Percentiles rank a stretch among this genome's conserved stretches.
These are phyloP conservation scores for Fusarium albosuccineum DNA, from an alignment of 2,329 filamentous ascomycete species.

Conservation along the genomic window DNA sequence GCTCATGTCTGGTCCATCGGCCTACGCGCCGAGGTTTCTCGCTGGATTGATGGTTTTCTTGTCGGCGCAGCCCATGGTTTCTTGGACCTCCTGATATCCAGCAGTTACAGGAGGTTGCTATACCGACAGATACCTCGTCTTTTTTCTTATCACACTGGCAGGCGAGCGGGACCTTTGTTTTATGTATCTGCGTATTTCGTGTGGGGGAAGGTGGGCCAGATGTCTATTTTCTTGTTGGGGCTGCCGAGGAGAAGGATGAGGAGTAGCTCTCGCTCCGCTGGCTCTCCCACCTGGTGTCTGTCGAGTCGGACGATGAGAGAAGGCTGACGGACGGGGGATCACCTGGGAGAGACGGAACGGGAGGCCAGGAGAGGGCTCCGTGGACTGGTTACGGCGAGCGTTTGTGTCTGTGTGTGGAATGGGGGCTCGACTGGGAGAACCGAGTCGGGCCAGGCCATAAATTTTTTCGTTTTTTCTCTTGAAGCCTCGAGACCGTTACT, in stretches of 20 bases:
- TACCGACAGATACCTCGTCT: slow-evolving; percentile 44
- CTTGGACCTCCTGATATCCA: slow-evolving; percentile 34
- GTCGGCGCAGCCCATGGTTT: slow-evolving; percentile 36
- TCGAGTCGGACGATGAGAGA: slow-evolving; percentile 36
- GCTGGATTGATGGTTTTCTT: slow-evolving; percentile 47
- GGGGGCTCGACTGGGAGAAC: slow-evolving; percentile 42
- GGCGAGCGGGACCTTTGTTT: slow-evolving; percentile 52
- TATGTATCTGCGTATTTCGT: slow-evolving; percentile 53
- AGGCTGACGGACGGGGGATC: slow-evolving; percentile 48
- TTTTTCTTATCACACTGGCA: slow-evolving; percentile 50
- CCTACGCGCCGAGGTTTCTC: slow-evolving; percentile 43
- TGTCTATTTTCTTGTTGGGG: slow-evolving; percentile 46
- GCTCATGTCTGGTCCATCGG: slow-evolving; percentile 48
- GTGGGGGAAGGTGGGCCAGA: slow-evolving; percentile 48
- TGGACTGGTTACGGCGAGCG: slow-evolving; percentile 40
- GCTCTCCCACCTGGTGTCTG: slow-evolving; percentile 37
- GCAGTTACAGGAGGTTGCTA: slow-evolving; percentile 33
- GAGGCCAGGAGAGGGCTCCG: slow-evolving; percentile 31
- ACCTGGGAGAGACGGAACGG: slow-evolving; percentile 39
- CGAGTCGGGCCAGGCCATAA: slow-evolving; percentile 58
- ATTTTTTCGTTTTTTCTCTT: slow-evolving; percentile 62
- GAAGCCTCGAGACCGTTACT: slow-evolving; percentile 51
- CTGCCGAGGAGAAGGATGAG: slow-evolving; percentile 44
- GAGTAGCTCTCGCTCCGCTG: slow-evolving; percentile 43
- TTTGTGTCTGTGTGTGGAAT: slow-evolving; percentile 45